A percentile compares a stretch with the other conserved stretches of the same genome.
Conservation (phyloP, 106 monocot genomes). For the Apostasia shenzhenica region DNA sequence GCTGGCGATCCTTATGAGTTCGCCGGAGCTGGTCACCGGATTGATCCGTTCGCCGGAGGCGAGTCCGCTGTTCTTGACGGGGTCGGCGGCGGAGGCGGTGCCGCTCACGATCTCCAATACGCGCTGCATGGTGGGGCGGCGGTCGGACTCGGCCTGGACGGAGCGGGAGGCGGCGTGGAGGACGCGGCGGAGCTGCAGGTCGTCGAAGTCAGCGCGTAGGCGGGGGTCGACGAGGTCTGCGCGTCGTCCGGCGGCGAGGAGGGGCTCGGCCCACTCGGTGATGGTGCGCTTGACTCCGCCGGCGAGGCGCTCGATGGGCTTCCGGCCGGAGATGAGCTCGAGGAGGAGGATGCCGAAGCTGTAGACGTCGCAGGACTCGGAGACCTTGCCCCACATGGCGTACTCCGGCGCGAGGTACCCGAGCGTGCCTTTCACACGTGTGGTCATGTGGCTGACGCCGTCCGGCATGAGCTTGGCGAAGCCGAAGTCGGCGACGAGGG, state of each 20-base stretch:
- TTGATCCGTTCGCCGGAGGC: neutral
- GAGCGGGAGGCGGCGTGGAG: constrained; percentile 24
- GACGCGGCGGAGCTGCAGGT: constrained; percentile 6
- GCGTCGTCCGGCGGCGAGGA: constrained; percentile 16
- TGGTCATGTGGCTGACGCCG: constrained; percentile 34
- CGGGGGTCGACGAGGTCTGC: constrained; percentile 30
- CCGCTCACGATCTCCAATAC: constrained; percentile 21
- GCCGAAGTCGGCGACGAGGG: constrained; percentile 34
- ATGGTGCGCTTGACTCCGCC: constrained; percentile 24
- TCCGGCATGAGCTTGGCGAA: constrained; percentile 38
- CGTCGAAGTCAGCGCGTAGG: constrained; percentile 12
- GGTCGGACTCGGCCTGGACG: constrained; percentile 15
- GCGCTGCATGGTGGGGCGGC: constrained; percentile 26
- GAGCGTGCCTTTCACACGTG: constrained; percentile 28
- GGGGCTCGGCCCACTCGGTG: constrained; percentile 49
- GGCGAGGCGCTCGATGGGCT: constrained; percentile 46
- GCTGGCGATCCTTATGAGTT: neutral
- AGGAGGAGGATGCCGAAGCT: constrained; percentile 50
- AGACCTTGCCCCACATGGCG: constrained; percentile 40
- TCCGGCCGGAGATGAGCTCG: constrained; percentile 41
- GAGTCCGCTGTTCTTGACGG: neutral
- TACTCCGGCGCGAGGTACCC: constrained; percentile 41
- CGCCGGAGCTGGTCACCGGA: neutral
- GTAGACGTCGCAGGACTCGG: constrained; percentile 38
- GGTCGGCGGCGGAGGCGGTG: neutral